These are phyloP conservation scores for Nicotiana benthamiana DNA, from an alignment of 257 asterid genomes.

Conservation along the genomic window DNA sequence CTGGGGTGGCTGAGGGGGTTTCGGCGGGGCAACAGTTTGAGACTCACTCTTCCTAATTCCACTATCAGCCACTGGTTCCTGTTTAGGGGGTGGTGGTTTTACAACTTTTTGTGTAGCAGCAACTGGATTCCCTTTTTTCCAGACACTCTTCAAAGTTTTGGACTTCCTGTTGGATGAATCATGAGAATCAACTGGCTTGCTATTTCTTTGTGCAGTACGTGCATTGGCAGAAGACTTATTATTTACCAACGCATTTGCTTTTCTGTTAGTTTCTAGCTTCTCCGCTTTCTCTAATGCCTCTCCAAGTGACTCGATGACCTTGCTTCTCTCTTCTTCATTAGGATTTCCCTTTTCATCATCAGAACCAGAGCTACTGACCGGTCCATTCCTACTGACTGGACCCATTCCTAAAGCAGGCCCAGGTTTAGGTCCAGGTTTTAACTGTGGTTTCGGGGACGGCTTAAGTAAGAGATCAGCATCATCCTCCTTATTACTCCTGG, in stretches of 20 bases:
- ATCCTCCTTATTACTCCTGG: slow-evolving; percentile 36
- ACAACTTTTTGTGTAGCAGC: slow-evolving; percentile 51
- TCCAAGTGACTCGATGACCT: slow-evolving; percentile 70
- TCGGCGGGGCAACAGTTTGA: slow-evolving; percentile 35
- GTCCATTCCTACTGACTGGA: slow-evolving; percentile 29
- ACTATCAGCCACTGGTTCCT: slow-evolving; percentile 33
- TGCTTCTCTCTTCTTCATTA: slow-evolving; percentile 46
- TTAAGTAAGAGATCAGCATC: slow-evolving; percentile 53
- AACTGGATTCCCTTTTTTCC: slow-evolving; percentile 97
- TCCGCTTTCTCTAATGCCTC: slow-evolving; percentile 90
- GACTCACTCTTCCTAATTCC: slow-evolving; percentile 25
- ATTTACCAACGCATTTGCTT: slow-evolving; percentile 30
- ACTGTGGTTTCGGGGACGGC: slow-evolving; percentile 80
- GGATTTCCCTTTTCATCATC: slow-evolving; percentile 30
- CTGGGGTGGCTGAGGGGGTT: slow-evolving; percentile 51
- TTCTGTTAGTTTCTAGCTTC: slow-evolving; percentile 62
- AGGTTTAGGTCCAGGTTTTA: slow-evolving; percentile 44
- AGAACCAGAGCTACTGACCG: slow-evolving; percentile 27
- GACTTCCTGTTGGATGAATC: slow-evolving; percentile 34
- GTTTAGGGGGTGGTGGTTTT: slow-evolving; percentile 42
- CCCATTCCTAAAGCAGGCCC: slow-evolving; percentile 30
- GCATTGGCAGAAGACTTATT: slow-evolving; percentile 38
- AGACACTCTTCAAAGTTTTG: slow-evolving; percentile 68
- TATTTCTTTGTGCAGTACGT: slow-evolving; percentile 33
- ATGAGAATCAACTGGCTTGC: slow-evolving; percentile 34